Percentiles rank a stretch among this genome's conserved stretches.
Conservation (phyloP, 352 stramenopile species). For the Phytophthora rubi region DNA sequence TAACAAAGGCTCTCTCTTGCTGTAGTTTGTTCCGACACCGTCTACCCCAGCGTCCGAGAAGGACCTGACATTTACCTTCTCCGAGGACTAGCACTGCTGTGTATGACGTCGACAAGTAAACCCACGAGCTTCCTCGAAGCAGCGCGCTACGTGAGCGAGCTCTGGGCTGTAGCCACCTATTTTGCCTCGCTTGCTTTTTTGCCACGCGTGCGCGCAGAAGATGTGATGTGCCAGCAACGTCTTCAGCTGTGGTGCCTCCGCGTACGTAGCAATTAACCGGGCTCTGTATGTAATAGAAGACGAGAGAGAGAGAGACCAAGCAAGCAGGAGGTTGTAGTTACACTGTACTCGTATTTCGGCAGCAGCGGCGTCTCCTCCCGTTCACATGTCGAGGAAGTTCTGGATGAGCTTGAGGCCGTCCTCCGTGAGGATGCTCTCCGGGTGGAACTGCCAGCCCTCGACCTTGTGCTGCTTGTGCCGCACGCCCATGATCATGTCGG, state of each 20-base stretch:
- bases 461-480: slow-evolving; percentile 88
- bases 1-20: slow-evolving; percentile 9
- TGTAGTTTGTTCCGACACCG: slow-evolving; percentile 55
- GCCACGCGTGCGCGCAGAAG: background rate
- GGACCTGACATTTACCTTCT: slow-evolving; percentile 78
- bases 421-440: slow-evolving; percentile 87
- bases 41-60: slow-evolving; percentile 46
- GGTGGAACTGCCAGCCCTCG: slow-evolving; percentile 91
- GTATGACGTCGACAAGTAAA: slow-evolving; percentile 16
- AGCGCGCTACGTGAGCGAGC: slow-evolving; percentile 8
- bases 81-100: slow-evolving; percentile 55
- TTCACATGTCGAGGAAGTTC: slow-evolving; percentile 90
- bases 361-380: background rate
- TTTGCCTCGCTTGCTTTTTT: slow-evolving; percentile 13
- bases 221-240: slow-evolving; percentile 4
- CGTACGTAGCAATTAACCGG: slow-evolving; percentile 1
- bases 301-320: slow-evolving; percentile 10
- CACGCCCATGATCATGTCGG: slow-evolving; percentile 91
- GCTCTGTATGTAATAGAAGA: slow-evolving; percentile 32
- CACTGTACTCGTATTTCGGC: slow-evolving; percentile 17
- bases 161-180: slow-evolving; percentile 11
- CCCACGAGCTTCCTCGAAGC: slow-evolving; percentile 6
- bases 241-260: background rate
- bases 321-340: slow-evolving; percentile 13
- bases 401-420: slow-evolving; percentile 85